Percentiles rank a stretch among this genome's conserved stretches.
Conservation (phyloP, 1,139 yeast genomes). For the Pneumocystis oryctolagi region DNA sequence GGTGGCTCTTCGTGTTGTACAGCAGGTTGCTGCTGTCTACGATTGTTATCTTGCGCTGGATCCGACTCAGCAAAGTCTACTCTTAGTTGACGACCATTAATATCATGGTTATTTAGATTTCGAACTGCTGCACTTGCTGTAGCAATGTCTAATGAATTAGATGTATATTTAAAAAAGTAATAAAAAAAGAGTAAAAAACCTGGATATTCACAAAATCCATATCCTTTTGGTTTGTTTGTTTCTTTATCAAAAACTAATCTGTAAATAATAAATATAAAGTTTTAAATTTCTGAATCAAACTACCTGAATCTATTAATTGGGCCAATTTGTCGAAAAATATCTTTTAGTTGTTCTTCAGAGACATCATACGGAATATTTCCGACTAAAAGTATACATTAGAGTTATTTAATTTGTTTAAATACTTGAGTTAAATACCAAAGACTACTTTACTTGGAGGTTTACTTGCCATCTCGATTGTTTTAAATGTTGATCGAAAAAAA, state of each 20-base stretch:
- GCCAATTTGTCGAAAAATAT: slow-evolving; percentile 37
- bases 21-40: slow-evolving; percentile 13
- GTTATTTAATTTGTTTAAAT: slow-evolving; percentile 4
- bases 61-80: slow-evolving; percentile 37
- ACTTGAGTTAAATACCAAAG: background rate
- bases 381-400: slow-evolving; percentile 34
- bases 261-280: slow-evolving; percentile 29
- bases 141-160: slow-evolving; percentile 30
- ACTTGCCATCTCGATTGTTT: background rate
- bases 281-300: background rate
- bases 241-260: slow-evolving; percentile 71
- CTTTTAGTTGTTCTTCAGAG: slow-evolving; percentile 75
- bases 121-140: slow-evolving; percentile 87
- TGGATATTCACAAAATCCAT: slow-evolving; percentile 69
- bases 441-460: background rate
- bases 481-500: slow-evolving; percentile 5
- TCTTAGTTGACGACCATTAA: slow-evolving; percentile 57
- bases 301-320: slow-evolving; percentile 38
- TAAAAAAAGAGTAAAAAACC: slow-evolving; percentile 20
- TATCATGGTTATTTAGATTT: slow-evolving; percentile 62
- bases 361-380: slow-evolving; percentile 61
- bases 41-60: slow-evolving; percentile 2
- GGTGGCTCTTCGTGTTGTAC: slow-evolving; percentile 6
- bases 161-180: background rate
- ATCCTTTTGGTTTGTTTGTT: slow-evolving; percentile 85